A percentile compares a stretch with the other conserved stretches of the same genome.
Evolutionary conservation across 1,284 basidiomycete species (phyloP).

Genomic region (Cutaneotrichosporon cavernicola): DNA sequence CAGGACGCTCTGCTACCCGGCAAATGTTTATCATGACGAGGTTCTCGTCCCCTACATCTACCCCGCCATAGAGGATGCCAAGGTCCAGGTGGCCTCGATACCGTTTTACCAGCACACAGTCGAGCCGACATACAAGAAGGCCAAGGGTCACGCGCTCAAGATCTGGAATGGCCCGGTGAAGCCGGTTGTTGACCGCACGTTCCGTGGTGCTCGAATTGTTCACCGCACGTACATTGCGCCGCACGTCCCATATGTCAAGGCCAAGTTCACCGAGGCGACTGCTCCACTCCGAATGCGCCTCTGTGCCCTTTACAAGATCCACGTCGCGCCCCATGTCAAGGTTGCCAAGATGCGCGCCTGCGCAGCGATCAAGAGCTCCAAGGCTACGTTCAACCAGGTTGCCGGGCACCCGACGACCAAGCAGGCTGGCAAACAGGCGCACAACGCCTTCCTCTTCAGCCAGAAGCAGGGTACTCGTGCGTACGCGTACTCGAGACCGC

Average conservation of each 20-base stretch:
- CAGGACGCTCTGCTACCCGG: constrained; percentile 45
- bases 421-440: constrained; percentile 34
- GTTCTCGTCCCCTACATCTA: constrained; percentile 44
- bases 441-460: constrained; percentile 28
- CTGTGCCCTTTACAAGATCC: constrained; percentile 26
- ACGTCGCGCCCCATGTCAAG: constrained; percentile 35
- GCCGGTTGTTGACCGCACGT: constrained; percentile 39
- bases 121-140: constrained; percentile 30
- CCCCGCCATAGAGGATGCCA: constrained; percentile 33
- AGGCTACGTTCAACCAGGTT: constrained; percentile 30
- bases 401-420: constrained; percentile 39
- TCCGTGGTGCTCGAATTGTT: constrained; percentile 34
- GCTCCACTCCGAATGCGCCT: constrained; percentile 38
- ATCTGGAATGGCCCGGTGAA: constrained; percentile 40
- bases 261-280: constrained; percentile 35
- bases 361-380: constrained; percentile 21
- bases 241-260: constrained; percentile 41
- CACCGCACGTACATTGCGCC: constrained; percentile 47
- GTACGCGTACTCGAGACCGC: constrained; percentile 37
- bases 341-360: constrained; percentile 31
- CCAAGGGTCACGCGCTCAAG: constrained; percentile 14
- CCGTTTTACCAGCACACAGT: constrained; percentile 36
- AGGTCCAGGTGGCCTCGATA: constrained; percentile 26
- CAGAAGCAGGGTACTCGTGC: constrained; percentile 32
- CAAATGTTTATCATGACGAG: constrained; percentile 44